A percentile compares a stretch with the other conserved stretches of the same genome.
phyloP scores from a whole-genome alignment of 1,284 basidiomycete genomes.

The Trichosporon sp. region DNA sequence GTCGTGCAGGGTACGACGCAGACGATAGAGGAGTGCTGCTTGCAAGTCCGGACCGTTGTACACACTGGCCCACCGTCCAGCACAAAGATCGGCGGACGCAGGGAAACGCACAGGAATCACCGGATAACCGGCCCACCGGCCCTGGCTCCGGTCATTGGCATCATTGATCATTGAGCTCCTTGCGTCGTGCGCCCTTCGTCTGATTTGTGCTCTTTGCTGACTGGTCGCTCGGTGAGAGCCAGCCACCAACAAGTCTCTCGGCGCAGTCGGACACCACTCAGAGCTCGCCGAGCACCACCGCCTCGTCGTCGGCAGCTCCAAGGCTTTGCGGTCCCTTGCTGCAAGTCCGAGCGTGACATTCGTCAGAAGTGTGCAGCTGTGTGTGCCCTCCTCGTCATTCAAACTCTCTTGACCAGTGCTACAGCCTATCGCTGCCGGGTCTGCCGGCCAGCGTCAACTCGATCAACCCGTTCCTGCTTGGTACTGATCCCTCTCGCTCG shows the following conservation, averaged over 20 bases:
- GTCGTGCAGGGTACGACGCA: too few relatives aligned
- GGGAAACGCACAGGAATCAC: neutral
- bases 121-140: neutral
- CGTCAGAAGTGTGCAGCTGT: too few relatives aligned
- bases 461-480: neutral
- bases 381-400: neutral
- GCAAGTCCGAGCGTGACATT: too few relatives aligned
- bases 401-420: neutral
- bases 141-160: neutral
- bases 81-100: neutral
- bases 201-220: neutral
- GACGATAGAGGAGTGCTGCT: neutral
- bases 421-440: neutral
- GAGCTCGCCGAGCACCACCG: neutral
- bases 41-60: neutral
- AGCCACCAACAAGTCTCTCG: neutral
- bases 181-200: too few relatives aligned
- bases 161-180: neutral
- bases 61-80: neutral
- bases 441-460: neutral
- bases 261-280: neutral
- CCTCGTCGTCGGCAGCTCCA: neutral
- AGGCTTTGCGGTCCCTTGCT: neutral
- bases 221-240: neutral
- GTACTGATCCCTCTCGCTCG: neutral